Conservation (phyloP, 164 flowering plant genomes). For the Umbellularia californica region DNA sequence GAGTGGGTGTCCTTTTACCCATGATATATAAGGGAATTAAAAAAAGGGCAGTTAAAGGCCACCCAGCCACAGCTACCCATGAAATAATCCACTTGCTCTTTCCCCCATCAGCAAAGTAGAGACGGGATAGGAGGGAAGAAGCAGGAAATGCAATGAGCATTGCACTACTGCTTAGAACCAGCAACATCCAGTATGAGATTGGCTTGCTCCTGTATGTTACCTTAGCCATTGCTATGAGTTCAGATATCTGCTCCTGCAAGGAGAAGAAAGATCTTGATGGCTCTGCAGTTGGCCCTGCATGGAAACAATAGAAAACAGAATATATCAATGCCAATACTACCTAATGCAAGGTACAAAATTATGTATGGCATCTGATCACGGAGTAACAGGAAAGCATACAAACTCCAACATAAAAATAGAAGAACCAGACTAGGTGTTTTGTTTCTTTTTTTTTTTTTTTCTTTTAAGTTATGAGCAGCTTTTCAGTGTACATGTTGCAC, state of each 20-base stretch:
- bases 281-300: constrained; percentile 10
- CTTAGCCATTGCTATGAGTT: constrained; percentile 19
- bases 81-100: constrained; percentile 92
- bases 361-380: no score
- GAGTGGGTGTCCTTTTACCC: constrained; percentile 44
- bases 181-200: constrained; percentile 66
- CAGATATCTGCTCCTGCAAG: constrained; percentile 23
- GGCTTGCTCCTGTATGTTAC: constrained; percentile 53
- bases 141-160: constrained; percentile 95
- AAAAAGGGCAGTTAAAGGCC: constrained; percentile 69
- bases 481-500: no score
- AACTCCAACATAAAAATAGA: no score
- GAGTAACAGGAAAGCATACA: no score
- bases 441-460: no score
- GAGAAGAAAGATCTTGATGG: constrained; percentile 18
- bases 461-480: no score
- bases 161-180: constrained; percentile 49
- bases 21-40: constrained; percentile 54
- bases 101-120: constrained; percentile 78
- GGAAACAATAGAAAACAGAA: constrained; percentile 1
- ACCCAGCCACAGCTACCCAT: constrained; percentile 93
- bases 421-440: no score
- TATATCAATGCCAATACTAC: background rate
- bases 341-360: no score
- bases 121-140: constrained; percentile 75